Evolutionary conservation across 768 basidiomycete species (phyloP), one percentile per base, ranked within the genome.

Genomic region (Suillus subalutaceus): DNA sequence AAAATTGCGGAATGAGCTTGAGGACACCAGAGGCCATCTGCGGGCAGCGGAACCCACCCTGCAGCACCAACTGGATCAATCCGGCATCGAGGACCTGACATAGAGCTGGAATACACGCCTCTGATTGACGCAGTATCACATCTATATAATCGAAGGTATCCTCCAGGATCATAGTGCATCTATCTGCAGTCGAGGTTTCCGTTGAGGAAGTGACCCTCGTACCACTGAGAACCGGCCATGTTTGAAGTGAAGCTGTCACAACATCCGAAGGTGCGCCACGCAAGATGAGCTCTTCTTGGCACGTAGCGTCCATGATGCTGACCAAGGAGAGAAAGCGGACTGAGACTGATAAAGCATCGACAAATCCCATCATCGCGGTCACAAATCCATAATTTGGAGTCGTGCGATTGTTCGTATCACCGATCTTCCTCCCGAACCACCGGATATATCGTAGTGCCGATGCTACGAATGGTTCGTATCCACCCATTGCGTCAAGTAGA

Each of bases 1-100:
- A 15, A 53, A 62, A 62, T 38, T 18, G 43, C 30, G 61, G 61
- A 32, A 62, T 44, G 30, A 62, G 30, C 30, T 35, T 62, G 26
- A 62, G 61, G 37, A 62, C 9, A 15, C 48, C 9, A n/a, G n/a
- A 37, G 9, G 43, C 61, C 8, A 20, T 53, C 15, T 32, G 32
- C 13, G 43, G 20, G 37, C 46, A 53, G 23, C 30, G 46, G 6
- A 32, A 32, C 30, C 61, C 61, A 53, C 30, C 35, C 16, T 62
- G 61, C 18, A 62, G 23, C 12, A 62, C 48, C 37, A 53, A n/a
- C 30, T 62, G 38, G 44, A 62, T 35, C 6, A 62, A n/a, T 56
- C 61, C 44, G 18, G 48, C 30, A 20, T 53, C 32, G 37, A 62
- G 61, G 7, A 37, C 61, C n/a, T 62, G 44, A 20, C 61, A 62